phyloP scores from a whole-genome alignment of 2,329 filamentous ascomycete species.

The Colletotrichum sp. region DNA sequence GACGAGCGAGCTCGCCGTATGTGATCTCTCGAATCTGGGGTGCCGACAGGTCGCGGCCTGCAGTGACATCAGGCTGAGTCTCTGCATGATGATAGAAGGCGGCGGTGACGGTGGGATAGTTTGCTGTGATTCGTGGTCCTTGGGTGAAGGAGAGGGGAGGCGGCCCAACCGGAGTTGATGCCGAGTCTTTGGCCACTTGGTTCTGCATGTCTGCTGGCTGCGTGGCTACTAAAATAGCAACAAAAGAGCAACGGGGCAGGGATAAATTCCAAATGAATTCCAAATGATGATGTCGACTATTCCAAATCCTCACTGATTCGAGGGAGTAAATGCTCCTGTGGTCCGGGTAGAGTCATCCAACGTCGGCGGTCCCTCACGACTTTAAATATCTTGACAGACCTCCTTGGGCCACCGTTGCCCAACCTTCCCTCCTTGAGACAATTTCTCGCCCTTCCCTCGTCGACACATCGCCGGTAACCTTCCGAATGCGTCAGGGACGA shows the following conservation, averaged over 20 bases:
- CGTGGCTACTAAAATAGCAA: slow-evolving; percentile 13
- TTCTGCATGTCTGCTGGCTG: slow-evolving; percentile 10
- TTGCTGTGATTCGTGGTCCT: slow-evolving; percentile 1
- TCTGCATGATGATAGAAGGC: slow-evolving; percentile 30
- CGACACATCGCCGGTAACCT: neutral
- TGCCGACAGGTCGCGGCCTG: slow-evolving; percentile 38
- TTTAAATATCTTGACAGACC: slow-evolving; percentile 11
- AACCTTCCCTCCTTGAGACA: neutral
- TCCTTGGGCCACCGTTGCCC: neutral
- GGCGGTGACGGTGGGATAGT: slow-evolving; percentile 16
- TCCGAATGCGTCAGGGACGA: neutral
- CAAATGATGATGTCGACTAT: slow-evolving; percentile 1
- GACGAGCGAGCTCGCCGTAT: slow-evolving; percentile 47
- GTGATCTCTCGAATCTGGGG: slow-evolving; percentile 36
- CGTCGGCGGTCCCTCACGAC: neutral
- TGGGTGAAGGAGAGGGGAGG: slow-evolving; percentile 1
- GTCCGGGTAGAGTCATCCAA: neutral
- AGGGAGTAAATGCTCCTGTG: slow-evolving; percentile 16
- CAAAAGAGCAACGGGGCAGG: neutral
- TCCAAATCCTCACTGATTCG: neutral
- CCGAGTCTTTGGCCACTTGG: neutral
- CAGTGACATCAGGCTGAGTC: slow-evolving; percentile 39
- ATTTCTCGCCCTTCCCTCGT: neutral
- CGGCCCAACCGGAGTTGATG: slow-evolving; percentile 5
- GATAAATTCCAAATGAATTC: slow-evolving; percentile 9